Evolutionary conservation across 208 protist species (phyloP).

Genomic region (Trypanosoma vivax): DNA sequence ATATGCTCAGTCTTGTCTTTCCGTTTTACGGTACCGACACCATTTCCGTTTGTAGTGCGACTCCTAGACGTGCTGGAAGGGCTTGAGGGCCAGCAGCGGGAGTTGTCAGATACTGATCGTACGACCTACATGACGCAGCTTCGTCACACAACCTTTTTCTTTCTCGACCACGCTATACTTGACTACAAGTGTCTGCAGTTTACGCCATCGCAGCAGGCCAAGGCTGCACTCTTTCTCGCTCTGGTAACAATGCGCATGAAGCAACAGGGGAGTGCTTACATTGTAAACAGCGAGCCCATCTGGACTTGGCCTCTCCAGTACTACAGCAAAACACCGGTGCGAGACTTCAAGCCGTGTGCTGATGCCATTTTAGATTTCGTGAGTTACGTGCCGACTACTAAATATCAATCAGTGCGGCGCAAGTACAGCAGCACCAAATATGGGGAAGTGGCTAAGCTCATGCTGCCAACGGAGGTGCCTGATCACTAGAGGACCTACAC

Average conservation of each 20-base stretch:
- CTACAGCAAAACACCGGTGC: constrained; percentile 54
- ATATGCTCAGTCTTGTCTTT: constrained; percentile 82
- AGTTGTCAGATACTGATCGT: constrained; percentile 43
- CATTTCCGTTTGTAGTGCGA: constrained; percentile 79
- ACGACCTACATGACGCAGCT: constrained; percentile 27
- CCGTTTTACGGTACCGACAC: constrained; percentile 85
- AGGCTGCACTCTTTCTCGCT: constrained; percentile 89
- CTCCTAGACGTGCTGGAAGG: constrained; percentile 67
- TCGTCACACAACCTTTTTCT: constrained; percentile 72
- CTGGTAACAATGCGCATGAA: constrained; percentile 53
- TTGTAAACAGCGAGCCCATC: constrained; percentile 16
- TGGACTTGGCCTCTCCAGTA: constrained; percentile 67
- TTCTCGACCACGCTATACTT: constrained; percentile 77
- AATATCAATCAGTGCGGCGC: constrained; percentile 80
- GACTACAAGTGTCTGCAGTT: constrained; percentile 91
- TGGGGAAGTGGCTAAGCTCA: constrained; percentile 71
- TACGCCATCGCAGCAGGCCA: constrained; percentile 89
- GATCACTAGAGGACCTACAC: constrained; percentile 16
- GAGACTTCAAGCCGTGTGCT: constrained; percentile 69
- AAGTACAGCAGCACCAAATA: constrained; percentile 81
- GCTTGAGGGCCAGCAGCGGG: constrained; percentile 20
- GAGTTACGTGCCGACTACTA: constrained; percentile 68
- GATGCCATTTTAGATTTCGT: constrained; percentile 78
- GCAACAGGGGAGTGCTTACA: constrained; percentile 9
- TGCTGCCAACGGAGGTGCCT: constrained; percentile 53